phyloP scores from a whole-genome alignment of 805 yeast genomes.

The Komagataella pseudopastoris region DNA sequence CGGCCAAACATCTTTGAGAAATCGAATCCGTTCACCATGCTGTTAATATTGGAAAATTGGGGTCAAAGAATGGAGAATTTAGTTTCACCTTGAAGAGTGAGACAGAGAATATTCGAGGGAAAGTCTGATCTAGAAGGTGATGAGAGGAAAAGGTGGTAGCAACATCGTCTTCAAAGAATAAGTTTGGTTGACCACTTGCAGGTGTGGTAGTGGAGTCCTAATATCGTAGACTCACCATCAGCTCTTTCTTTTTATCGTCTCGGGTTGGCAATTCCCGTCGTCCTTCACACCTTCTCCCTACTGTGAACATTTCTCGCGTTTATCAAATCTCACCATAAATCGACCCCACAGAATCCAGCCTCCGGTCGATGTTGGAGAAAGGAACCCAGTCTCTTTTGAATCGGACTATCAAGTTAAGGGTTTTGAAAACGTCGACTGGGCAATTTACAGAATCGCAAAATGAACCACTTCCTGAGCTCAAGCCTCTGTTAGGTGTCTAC shows the following conservation, averaged over 20 bases:
- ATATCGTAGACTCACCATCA: not conserved
- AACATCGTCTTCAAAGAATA: no score
- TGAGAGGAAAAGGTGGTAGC: not conserved
- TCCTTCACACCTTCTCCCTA: not conserved
- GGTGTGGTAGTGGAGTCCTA: no score
- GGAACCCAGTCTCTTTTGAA: not conserved
- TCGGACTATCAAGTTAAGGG: not conserved
- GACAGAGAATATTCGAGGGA: not conserved
- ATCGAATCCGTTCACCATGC: constrained; percentile 9
- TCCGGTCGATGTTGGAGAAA: not conserved
- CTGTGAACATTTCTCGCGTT: not conserved
- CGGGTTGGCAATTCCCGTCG: not conserved
- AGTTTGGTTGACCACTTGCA: no score
- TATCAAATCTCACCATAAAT: not conserved
- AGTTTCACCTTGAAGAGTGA: not conserved
- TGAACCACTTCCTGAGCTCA: not conserved
- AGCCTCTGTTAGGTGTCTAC: not conserved
- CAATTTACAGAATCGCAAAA: not conserved
- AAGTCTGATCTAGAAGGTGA: not conserved
- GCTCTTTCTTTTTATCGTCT: not conserved
- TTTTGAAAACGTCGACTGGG: not conserved
- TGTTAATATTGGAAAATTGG: not conserved
- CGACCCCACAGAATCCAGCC: not conserved
- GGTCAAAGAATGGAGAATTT: not conserved
- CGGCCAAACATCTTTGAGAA: constrained; percentile 17